phyloP scores from a whole-genome alignment of 441 rosid genomes.

The Theobroma grandiflorum region DNA sequence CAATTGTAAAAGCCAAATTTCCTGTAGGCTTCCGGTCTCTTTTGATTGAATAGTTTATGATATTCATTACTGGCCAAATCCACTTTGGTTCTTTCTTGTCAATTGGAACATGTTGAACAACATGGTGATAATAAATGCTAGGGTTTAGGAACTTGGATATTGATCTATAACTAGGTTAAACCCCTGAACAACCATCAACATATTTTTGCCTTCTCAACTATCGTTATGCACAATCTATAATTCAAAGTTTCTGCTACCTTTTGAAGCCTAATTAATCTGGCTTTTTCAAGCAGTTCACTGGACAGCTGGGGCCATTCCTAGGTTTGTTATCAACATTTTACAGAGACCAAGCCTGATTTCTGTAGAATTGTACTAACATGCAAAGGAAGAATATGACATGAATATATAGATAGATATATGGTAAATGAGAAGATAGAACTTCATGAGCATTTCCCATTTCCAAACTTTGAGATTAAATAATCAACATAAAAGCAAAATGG shows the following conservation, averaged over 20 bases:
- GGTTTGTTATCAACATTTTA: background rate
- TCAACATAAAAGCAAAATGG: background rate
- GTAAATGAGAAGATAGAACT: background rate
- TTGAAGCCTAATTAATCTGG: background rate
- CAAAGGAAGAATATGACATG: background rate
- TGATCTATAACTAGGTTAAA: background rate
- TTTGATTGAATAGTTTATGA: background rate
- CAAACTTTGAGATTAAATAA: background rate
- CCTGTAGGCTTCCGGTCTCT: background rate
- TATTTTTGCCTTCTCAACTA: background rate
- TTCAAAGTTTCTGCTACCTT: background rate
- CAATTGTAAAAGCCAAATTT: conserved; percentile 2
- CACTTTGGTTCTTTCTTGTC: conserved; percentile 1
- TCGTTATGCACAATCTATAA: background rate
- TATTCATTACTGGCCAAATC: background rate
- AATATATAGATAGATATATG: too few species aligned
- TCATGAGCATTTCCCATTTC: background rate
- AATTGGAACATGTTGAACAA: background rate
- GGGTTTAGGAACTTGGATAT: conserved; percentile 6
- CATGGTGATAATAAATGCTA: background rate
- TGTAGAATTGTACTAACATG: background rate
- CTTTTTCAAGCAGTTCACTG: background rate
- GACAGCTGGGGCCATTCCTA: background rate
- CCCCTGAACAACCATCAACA: background rate
- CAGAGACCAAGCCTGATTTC: background rate